phyloP scores from a whole-genome alignment of 345 rosid species.

The Eucalyptus virginea region DNA sequence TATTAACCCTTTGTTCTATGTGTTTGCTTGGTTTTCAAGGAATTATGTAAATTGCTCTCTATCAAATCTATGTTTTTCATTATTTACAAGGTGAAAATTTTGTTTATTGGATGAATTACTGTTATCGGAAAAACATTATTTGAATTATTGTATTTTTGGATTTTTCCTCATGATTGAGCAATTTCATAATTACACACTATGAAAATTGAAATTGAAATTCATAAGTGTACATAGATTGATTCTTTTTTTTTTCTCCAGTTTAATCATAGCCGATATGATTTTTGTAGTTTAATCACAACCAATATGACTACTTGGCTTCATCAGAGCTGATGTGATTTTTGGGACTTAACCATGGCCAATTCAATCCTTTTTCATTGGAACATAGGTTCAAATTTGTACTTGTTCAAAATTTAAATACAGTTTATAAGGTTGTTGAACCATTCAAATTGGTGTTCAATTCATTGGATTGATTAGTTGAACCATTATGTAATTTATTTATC shows the following conservation, averaged over 20 bases:
- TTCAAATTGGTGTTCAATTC: background rate
- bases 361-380: background rate
- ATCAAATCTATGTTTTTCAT: background rate
- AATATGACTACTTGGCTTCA: background rate
- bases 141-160: background rate
- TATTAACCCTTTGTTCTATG: background rate
- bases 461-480: background rate
- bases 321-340: background rate
- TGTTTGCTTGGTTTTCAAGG: background rate
- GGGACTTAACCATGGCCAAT: fast-evolving
- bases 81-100: background rate
- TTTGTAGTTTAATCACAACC: background rate
- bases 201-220: background rate
- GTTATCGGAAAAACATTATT: background rate
- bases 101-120: background rate
- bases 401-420: background rate
- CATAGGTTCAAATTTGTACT: background rate
- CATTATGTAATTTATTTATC: background rate
- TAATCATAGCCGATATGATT: background rate
- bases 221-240: background rate
- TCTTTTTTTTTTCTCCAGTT: background rate
- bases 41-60: background rate
- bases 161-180: background rate
- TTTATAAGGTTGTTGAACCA: background rate
- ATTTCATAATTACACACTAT: background rate